Evolutionary conservation across 2,329 filamentous ascomycete species (phyloP), one percentile per base, ranked within the genome.

Genomic region (Aspergillus floridensis): DNA sequence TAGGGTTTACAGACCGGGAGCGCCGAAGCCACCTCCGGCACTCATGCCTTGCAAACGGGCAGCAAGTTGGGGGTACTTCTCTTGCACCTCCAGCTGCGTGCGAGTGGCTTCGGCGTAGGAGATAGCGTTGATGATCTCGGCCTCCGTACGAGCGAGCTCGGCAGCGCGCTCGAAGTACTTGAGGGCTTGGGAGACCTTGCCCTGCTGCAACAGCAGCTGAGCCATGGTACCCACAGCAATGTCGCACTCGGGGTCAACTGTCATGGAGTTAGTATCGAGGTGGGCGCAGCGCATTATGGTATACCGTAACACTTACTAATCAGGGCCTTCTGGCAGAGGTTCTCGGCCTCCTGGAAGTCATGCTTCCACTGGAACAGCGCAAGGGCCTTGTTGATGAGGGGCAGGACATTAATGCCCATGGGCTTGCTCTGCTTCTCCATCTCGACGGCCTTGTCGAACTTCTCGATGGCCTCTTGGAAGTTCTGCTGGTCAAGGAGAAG

Each of bases 191-290:
- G 89, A 90, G 59, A 99, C 93, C 81, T 97, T 97, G 77, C 95
- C 95, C 82, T 98, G 95, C 77, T 99, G 95, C 38, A 99, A 86
- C 55, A 99, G 88, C 47, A 99, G 86, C 79, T 99, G 95, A 11
- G 95, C 95, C 92, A 99, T 97, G 57, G 95, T 99, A 56, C 95
- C 95, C 47, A 99, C 95, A 47, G 95, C 95, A 72, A 99, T 99
- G 72, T 99, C 95, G 74, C 95, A 99, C 76, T 99, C 95, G 26
- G 95, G 95, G 72, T 99, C 95, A 75, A 99, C 93, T 96, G 68
- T 10, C 57, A 35, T 7, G 35, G n/a, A 8, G 26, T 70, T 57
- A 67, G 65, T 26, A 64, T 49, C 24, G 22, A 46, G 19, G 12
- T 46, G 21, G 26, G 44, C 32, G 14, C 21, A 38, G 6, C 14